Evolutionary conservation across 306 rosid species (phyloP), one percentile per base, ranked within the genome.

Genomic region (Cicer judaicum): DNA sequence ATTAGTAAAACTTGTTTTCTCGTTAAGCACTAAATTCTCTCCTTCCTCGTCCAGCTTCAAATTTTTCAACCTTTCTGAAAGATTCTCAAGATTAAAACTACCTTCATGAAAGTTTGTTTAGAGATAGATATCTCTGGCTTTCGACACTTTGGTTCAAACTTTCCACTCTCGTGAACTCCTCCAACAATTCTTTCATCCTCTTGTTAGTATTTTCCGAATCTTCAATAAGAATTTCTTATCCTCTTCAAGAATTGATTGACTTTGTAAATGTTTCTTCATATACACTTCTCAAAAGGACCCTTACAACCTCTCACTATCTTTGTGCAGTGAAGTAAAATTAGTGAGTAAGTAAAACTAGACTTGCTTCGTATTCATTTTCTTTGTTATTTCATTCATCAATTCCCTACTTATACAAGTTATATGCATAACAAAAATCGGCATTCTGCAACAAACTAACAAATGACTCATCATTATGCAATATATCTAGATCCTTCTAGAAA

Each of bases 131-230:
- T 80, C 80, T 62, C 73, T 80, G 70, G 21, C 47, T 68, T 70
- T 81, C 69, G 59, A 90, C 74, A 18, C 49, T 87, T 78, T 10
- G 70, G 70, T 84, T 79, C 4, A 92, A 81, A 67, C 21, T 60
- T 57, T 85, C 81, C 0, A 89, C 80, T 73, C 78, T 80, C 60
- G 47, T 29, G 73, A 95, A 43, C 53, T 92, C 95, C 39, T 85
- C 92, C 76, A 87, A 96, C 88, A 90, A 79, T 42, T 90, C 91
- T 61, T 77, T 73, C 47, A 95, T 68, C 87, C 67, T 85, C 73
- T 59, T 81, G 38, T 69, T 80, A 85, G 75, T 68, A 7, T 14
- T 60, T 16, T 88, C 89, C 18, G 96, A 85, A 79, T 79, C 82
- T 61, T 87, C 84, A 59, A 78, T 79, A 55, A 90, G 71, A 66